Evolutionary conservation across 257 asterid species (phyloP).

Genomic region (Solanum neorickii): DNA sequence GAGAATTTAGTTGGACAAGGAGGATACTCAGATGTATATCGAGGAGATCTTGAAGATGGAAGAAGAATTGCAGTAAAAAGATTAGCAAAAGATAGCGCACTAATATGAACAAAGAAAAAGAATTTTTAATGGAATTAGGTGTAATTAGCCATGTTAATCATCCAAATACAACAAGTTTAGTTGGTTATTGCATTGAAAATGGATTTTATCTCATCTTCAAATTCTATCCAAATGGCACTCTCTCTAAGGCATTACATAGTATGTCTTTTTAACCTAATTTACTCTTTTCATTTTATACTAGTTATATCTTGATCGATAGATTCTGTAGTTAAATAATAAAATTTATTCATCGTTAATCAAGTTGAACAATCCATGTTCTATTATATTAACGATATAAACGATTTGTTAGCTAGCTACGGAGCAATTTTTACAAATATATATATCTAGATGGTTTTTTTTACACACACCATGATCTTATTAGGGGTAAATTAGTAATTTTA

Average conservation of each 20-base stretch:
- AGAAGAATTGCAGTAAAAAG: conserved; percentile 62
- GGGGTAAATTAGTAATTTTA: background rate
- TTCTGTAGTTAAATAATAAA: background rate
- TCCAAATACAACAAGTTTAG: conserved; percentile 53
- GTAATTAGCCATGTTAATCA: conserved; percentile 67
- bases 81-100: conserved; percentile 40
- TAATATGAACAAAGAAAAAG: conserved; percentile 51
- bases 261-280: background rate
- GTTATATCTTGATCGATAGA: background rate
- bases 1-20: conserved; percentile 79
- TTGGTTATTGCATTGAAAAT: conserved; percentile 71
- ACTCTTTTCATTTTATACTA: background rate
- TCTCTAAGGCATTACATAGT: conserved; percentile 69
- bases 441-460: background rate
- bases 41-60: conserved; percentile 39
- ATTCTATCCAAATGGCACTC: conserved; percentile 65
- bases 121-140: conserved; percentile 65
- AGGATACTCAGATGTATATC: conserved; percentile 76
- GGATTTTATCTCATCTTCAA: conserved; percentile 65
- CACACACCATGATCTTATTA: background rate
- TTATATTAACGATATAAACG: too few relatives aligned
- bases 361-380: background rate
- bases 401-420: background rate
- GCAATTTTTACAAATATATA: background rate
- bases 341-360: background rate